Evolutionary conservation across 352 stramenopile genomes (phyloP).

Genomic region (Saprolegnia parasitica): DNA sequence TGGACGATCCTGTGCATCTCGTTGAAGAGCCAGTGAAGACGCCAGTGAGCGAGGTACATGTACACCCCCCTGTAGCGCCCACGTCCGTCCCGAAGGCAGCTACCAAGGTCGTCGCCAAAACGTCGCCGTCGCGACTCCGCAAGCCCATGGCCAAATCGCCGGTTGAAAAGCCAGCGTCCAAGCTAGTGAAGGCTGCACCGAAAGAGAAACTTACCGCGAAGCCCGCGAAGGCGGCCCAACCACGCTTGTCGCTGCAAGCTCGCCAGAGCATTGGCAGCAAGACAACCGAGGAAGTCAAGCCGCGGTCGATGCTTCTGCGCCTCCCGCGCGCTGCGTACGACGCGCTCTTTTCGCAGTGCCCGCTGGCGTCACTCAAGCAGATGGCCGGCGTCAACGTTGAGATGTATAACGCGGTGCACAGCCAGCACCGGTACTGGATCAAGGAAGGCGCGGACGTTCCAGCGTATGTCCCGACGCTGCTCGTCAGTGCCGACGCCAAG

Average conservation of each 20-base stretch:
- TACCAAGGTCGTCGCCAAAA: background rate
- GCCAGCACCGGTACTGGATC: slow-evolving; percentile 15
- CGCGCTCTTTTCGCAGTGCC: slow-evolving; percentile 18
- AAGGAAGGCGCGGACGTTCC: background rate
- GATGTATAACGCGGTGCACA: slow-evolving; percentile 18
- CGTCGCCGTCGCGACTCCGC: slow-evolving; percentile 5
- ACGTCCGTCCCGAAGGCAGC: background rate
- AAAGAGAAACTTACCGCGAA: background rate
- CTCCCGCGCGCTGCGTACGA: slow-evolving; percentile 15
- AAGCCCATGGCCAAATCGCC: background rate
- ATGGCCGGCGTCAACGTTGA: slow-evolving; percentile 16
- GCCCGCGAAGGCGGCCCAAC: background rate
- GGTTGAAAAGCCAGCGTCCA: background rate
- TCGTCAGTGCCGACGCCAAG: slow-evolving; percentile 2
- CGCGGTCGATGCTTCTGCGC: slow-evolving; percentile 8
- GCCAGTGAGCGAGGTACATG: background rate
- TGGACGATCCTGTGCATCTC: background rate
- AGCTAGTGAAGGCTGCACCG: background rate
- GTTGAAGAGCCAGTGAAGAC: slow-evolving; percentile 2
- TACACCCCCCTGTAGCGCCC: background rate
- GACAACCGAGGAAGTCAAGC: slow-evolving; percentile 13
- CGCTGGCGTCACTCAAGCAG: slow-evolving; percentile 21
- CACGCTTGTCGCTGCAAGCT: slow-evolving; percentile 4
- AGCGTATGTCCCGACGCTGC: background rate
- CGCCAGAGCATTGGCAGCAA: slow-evolving; percentile 4